phyloP scores from a whole-genome alignment of 2,329 filamentous ascomycete species.

The Aspergillus texensis region DNA sequence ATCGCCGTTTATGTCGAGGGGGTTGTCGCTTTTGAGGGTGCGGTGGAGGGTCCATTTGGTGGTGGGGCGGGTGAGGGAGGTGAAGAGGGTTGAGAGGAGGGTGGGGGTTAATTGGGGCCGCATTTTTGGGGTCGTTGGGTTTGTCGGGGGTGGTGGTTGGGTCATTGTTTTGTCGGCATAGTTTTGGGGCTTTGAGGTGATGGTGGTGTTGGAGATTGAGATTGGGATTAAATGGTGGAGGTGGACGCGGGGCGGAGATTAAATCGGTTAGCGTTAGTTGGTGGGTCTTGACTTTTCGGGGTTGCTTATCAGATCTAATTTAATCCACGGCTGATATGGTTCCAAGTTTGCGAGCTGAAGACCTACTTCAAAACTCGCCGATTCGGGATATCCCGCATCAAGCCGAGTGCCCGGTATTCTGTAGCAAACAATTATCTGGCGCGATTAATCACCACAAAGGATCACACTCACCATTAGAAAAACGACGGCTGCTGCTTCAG shows the following conservation, averaged over 20 bases:
- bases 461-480: no score
- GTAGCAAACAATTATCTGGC: no score
- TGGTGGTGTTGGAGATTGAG: neutral
- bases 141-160: neutral
- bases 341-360: no score
- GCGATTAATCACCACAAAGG: no score
- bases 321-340: neutral
- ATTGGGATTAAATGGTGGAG: neutral
- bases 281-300: neutral
- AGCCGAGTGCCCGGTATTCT: no score
- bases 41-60: constrained; percentile 41
- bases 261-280: neutral
- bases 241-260: neutral
- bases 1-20: constrained; percentile 44
- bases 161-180: neutral
- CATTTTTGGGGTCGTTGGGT: neutral
- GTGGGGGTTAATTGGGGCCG: neutral
- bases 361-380: no score
- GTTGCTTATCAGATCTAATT: neutral
- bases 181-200: neutral
- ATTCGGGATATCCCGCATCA: no score
- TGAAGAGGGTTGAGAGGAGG: constrained; percentile 19
- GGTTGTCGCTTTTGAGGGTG: constrained; percentile 44
- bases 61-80: constrained; percentile 29
- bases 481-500: no score